Conservation (phyloP, 208 protist species). For the Leishmania guyanensis region DNA sequence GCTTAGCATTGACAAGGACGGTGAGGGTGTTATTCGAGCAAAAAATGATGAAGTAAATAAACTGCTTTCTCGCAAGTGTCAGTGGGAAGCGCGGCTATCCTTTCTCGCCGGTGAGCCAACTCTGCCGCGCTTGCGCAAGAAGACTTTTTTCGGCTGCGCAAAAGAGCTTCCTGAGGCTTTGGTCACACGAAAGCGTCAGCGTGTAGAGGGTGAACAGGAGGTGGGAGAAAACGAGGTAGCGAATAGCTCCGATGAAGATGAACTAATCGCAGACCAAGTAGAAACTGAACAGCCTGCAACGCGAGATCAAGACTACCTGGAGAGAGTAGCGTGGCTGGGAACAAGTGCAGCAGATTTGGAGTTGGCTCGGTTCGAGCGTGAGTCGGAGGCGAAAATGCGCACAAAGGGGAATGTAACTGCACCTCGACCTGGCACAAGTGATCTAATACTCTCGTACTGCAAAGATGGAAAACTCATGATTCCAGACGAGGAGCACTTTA, state of each 20-base stretch:
- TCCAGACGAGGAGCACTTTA: conserved; percentile 59
- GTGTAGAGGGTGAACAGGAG: not conserved
- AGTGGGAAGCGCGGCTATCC: conserved; percentile 63
- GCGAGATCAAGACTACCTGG: conserved; percentile 17
- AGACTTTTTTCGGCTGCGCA: conserved; percentile 80
- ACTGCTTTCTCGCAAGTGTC: conserved; percentile 54
- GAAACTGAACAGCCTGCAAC: conserved; percentile 8
- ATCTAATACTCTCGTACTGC: conserved; percentile 30
- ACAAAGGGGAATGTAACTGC: not conserved
- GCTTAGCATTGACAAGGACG: conserved; percentile 75
- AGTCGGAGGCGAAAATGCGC: conserved; percentile 26
- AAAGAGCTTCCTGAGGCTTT: conserved; percentile 67
- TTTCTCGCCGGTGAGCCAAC: conserved; percentile 27
- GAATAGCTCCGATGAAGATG: conserved; percentile 10
- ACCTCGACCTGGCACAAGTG: not conserved
- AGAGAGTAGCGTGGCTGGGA: conserved; percentile 30
- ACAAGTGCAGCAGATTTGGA: conserved; percentile 27
- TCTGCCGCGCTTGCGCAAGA: conserved; percentile 21
- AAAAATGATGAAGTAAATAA: conserved; percentile 85
- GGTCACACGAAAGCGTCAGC: conserved; percentile 18
- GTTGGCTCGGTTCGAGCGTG: conserved; percentile 32
- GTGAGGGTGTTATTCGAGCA: conserved; percentile 64
- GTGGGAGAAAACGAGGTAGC: not conserved
- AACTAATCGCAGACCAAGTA: not conserved
- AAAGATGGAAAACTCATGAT: conserved; percentile 36